phyloP scores from a whole-genome alignment of 495 filamentous ascomycete genomes.

The Penicillium lividum region DNA sequence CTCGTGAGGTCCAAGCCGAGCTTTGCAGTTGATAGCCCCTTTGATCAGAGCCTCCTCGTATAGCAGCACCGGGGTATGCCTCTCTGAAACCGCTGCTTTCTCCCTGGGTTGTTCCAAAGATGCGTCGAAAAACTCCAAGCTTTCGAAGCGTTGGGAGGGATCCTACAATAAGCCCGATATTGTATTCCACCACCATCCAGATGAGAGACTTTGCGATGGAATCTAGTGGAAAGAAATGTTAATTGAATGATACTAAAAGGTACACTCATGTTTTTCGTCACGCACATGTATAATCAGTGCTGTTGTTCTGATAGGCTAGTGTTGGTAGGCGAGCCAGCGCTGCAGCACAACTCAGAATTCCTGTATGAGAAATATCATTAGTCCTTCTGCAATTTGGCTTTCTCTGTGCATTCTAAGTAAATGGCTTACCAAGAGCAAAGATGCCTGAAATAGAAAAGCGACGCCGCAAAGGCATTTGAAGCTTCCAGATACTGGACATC shows the following conservation, averaged over 20 bases:
- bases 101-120: slow-evolving; percentile 1
- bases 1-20: background rate
- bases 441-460: slow-evolving; percentile 52
- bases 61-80: no score
- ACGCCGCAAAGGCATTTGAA: slow-evolving; percentile 44
- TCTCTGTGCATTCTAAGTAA: no score
- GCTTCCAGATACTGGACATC: slow-evolving; percentile 43
- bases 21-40: background rate
- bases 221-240: slow-evolving; percentile 6
- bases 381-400: no score
- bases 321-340: slow-evolving; percentile 6
- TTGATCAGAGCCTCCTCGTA: background rate
- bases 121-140: background rate
- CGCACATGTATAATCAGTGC: slow-evolving; percentile 11
- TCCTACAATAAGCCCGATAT: slow-evolving; percentile 3
- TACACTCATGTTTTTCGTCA: background rate
- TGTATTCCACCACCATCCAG: slow-evolving; percentile 7
- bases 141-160: slow-evolving; percentile 7
- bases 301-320: slow-evolving; percentile 4
- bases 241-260: background rate
- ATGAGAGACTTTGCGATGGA: slow-evolving; percentile 2
- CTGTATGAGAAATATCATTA: background rate
- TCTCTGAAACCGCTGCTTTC: background rate
- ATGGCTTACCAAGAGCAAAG: slow-evolving; percentile 45
- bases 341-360: slow-evolving; percentile 1